A percentile compares a stretch with the other conserved stretches of the same genome.
These are phyloP conservation scores for Lipomyces orientalis DNA, from an alignment of 805 yeast genomes.

Conservation along the genomic window DNA sequence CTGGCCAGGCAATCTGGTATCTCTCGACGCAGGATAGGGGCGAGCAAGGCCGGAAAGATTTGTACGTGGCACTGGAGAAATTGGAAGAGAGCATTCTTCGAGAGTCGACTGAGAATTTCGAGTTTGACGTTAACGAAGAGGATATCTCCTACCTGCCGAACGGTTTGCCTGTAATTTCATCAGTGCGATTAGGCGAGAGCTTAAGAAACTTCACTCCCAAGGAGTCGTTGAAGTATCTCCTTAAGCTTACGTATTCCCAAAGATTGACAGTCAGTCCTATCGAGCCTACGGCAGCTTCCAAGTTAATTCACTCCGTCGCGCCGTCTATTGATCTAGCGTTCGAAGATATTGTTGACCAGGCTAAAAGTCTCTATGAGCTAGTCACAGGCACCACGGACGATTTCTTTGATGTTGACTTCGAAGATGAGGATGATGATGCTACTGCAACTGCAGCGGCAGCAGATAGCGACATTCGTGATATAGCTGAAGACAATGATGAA, in stretches of 20 bases:
- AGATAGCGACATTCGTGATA: conserved; percentile 17
- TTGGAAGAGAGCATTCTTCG: conserved; percentile 81
- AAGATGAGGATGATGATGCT: conserved; percentile 79
- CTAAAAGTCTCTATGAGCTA: conserved; percentile 70
- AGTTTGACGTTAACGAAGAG: conserved; percentile 59
- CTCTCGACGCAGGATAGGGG: conserved; percentile 74
- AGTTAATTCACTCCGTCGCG: conserved; percentile 55
- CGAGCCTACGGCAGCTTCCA: conserved; percentile 40
- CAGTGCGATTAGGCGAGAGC: conserved; percentile 84
- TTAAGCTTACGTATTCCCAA: conserved; percentile 34
- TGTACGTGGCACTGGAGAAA: conserved; percentile 78
- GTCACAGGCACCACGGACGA: conserved; percentile 95
- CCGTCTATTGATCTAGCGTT: conserved; percentile 88
- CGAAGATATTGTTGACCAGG: conserved; percentile 87
- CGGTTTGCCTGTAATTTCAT: conserved; percentile 74
- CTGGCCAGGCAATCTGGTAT: conserved; percentile 90
- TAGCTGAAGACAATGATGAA: conserved; percentile 11
- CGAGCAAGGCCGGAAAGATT: conserved; percentile 71
- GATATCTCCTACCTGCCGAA: conserved; percentile 59
- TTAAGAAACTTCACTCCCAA: conserved; percentile 84
- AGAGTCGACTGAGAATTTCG: conserved; percentile 69
- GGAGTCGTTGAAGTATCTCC: conserved; percentile 35
- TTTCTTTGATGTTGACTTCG: conserved; percentile 94
- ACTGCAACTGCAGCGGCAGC: conserved; percentile 25
- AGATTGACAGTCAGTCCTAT: conserved; percentile 31